phyloP scores from a whole-genome alignment of 1,284 basidiomycete genomes.

The Cryptococcus jaspeensis region DNA sequence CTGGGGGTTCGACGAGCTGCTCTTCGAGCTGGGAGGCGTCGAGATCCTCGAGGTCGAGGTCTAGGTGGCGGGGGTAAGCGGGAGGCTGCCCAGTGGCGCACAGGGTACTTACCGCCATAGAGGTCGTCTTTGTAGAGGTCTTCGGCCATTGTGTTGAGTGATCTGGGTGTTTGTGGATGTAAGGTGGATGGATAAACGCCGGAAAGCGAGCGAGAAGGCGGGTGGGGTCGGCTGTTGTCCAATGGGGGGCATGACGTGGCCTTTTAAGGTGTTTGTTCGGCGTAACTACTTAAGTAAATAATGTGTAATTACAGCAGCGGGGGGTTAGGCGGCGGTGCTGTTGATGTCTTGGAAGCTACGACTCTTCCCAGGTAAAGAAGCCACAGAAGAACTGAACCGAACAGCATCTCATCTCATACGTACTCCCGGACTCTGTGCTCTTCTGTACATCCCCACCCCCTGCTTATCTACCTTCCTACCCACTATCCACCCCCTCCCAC shows the following conservation, averaged over 20 bases:
- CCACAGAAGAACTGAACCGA: too few species aligned
- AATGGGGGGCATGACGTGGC: background rate
- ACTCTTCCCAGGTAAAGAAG: too few species aligned
- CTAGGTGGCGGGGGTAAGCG: conserved; percentile 9
- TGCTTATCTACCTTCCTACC: too few species aligned
- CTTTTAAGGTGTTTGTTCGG: background rate
- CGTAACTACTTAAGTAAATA: too few species aligned
- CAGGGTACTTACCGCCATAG: conserved; percentile 36
- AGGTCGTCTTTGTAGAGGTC: conserved; percentile 44
- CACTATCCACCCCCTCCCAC: too few species aligned
- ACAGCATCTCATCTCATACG: too few species aligned
- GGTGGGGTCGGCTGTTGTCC: background rate
- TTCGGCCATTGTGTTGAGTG: conserved; percentile 34
- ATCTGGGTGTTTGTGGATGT: background rate
- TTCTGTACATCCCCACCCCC: too few species aligned
- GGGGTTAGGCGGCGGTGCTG: too few species aligned
- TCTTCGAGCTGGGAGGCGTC: conserved; percentile 43
- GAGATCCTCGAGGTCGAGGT: conserved; percentile 43
- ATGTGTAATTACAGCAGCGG: too few species aligned
- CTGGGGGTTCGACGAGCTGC: conserved; percentile 35
- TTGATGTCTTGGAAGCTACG: too few species aligned
- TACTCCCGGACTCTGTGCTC: too few species aligned
- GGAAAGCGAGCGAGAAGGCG: background rate
- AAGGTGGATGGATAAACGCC: conserved; percentile 2
- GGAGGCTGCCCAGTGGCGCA: background rate